Percentiles rank a stretch among this genome's conserved stretches.
Evolutionary conservation across 768 basidiomycete genomes (phyloP).

Genomic region (Tricholoma sp.): DNA sequence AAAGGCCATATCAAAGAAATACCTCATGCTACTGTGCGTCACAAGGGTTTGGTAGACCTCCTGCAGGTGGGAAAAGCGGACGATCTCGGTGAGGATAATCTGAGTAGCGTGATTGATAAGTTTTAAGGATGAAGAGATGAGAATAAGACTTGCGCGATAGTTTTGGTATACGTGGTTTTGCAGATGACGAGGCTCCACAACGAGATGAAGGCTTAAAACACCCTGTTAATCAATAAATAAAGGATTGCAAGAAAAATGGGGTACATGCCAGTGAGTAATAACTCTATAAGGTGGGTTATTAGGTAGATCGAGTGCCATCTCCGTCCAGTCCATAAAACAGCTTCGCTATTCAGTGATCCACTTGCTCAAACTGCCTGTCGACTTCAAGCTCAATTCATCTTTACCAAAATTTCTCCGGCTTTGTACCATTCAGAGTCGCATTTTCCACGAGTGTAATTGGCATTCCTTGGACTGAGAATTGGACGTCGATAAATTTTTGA

Average conservation of each 20-base stretch:
- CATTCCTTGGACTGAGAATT: constrained; percentile 13
- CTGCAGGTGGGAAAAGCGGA: neutral
- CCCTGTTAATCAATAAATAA: neutral
- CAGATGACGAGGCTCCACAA: constrained; percentile 1
- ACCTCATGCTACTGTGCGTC: no score
- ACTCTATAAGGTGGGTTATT: constrained; percentile 12
- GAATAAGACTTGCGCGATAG: constrained; percentile 1
- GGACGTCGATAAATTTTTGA: neutral
- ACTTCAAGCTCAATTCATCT: constrained; percentile 6
- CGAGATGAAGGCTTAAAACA: neutral
- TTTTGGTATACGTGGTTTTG: constrained; percentile 4
- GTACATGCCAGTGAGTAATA: constrained; percentile 10
- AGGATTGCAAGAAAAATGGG: neutral
- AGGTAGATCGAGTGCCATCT: constrained; percentile 8
- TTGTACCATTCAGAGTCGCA: neutral
- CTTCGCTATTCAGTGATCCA: constrained; percentile 10
- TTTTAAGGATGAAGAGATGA: neutral
- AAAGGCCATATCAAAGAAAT: no score
- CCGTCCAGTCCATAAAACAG: constrained; percentile 6
- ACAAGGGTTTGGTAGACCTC: constrained; percentile 2
- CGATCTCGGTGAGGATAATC: constrained; percentile 4
- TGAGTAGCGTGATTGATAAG: neutral
- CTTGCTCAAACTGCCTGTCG: constrained; percentile 3
- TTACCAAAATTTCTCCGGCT: constrained; percentile 5
- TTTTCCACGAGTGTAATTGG: constrained; percentile 13